phyloP scores from a whole-genome alignment of 164 flowering plant species.

The Annona squamosa region DNA sequence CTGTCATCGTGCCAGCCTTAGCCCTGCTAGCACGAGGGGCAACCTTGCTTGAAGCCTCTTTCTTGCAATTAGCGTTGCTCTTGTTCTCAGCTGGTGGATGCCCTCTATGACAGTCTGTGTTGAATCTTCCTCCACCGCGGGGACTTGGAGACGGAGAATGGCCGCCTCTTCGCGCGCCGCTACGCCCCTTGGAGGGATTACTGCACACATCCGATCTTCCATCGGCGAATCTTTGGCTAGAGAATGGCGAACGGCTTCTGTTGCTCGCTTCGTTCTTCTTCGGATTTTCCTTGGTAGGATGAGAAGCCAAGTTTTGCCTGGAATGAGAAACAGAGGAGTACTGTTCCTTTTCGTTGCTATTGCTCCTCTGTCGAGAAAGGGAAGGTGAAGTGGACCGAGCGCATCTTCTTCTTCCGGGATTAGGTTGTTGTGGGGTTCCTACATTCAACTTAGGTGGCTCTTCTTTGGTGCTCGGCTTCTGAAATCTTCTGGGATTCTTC shows the following conservation, averaged over 20 bases:
- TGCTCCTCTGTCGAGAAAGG: neutral
- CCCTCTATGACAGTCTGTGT: neutral
- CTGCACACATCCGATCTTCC: too few species aligned
- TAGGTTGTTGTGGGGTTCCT: constrained; percentile 2
- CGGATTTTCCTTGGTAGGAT: neutral
- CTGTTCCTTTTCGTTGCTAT: neutral
- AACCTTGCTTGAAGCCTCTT: neutral
- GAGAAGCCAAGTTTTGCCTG: constrained; percentile 1
- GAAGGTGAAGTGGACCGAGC: constrained; percentile 8
- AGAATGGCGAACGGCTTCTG: neutral
- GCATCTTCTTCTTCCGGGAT: constrained; percentile 25
- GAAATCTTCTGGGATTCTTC: neutral
- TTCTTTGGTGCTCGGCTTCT: neutral
- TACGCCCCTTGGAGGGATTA: too few species aligned
- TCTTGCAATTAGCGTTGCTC: neutral
- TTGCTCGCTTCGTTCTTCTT: neutral
- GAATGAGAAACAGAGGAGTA: neutral
- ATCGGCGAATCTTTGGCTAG: neutral
- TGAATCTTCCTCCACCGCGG: neutral
- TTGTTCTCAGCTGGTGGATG: neutral
- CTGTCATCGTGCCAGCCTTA: neutral
- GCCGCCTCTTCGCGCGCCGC: too few species aligned
- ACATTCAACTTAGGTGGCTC: constrained; percentile 1
- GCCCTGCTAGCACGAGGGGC: neutral
- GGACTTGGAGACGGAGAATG: too few species aligned